Evolutionary conservation across 768 basidiomycete genomes (phyloP).

Genomic region (Sarcomyxa edulis): DNA sequence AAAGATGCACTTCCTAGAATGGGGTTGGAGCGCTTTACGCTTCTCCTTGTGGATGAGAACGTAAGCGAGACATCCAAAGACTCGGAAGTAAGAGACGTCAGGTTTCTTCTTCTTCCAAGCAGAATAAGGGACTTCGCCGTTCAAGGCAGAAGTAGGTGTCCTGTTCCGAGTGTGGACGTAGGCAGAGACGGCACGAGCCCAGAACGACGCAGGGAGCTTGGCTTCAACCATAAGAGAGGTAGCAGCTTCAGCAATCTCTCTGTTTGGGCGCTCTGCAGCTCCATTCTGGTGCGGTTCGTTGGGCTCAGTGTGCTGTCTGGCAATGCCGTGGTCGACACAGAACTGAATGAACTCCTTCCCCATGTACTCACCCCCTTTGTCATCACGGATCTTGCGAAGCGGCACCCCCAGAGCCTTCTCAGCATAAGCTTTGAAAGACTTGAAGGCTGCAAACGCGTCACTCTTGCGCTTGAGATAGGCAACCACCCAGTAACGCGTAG

Average conservation of each 20-base stretch:
- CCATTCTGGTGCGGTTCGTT: constrained; percentile 37
- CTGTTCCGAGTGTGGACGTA: constrained; percentile 17
- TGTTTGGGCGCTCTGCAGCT: constrained; percentile 33
- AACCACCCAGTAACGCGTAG: constrained; percentile 8
- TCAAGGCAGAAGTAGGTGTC: constrained; percentile 9
- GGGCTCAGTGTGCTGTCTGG: constrained; percentile 14
- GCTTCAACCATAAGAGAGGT: constrained; percentile 22
- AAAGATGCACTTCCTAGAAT: constrained; percentile 28
- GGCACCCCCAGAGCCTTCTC: constrained; percentile 21
- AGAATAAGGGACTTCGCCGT: constrained; percentile 11
- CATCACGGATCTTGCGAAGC: constrained; percentile 21
- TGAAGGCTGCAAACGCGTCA: constrained; percentile 21
- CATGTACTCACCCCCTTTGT: constrained; percentile 32
- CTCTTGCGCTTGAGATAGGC: constrained; percentile 12
- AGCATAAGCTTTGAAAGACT: constrained; percentile 24
- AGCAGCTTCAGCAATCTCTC: constrained; percentile 25
- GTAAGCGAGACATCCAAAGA: constrained; percentile 33
- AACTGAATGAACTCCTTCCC: constrained; percentile 15
- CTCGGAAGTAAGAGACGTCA: constrained; percentile 22
- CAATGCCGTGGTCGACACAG: constrained; percentile 18
- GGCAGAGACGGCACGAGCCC: constrained; percentile 14
- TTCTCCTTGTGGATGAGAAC: constrained; percentile 30
- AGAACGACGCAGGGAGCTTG: constrained; percentile 15
- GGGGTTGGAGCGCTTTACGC: constrained; percentile 17
- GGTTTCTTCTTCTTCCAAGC: constrained; percentile 13